A percentile compares a stretch with the other conserved stretches of the same genome.
phyloP scores from a whole-genome alignment of 2,329 filamentous ascomycete species.

The Leptographium radiaticola region DNA sequence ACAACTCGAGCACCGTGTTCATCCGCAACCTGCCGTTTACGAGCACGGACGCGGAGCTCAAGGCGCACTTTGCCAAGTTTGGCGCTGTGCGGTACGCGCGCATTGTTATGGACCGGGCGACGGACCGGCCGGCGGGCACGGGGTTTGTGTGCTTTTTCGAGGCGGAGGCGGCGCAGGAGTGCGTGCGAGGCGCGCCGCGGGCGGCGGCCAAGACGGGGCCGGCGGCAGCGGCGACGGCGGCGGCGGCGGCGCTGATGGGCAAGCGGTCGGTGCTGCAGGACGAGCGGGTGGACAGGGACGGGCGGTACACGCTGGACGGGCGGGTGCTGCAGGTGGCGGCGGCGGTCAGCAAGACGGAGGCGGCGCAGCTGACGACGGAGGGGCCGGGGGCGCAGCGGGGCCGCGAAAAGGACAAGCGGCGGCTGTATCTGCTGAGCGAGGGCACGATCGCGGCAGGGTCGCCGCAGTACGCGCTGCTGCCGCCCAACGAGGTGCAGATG shows the following conservation, averaged over 20 bases:
- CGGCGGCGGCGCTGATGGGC: slow-evolving; percentile 24
- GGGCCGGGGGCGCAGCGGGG: slow-evolving; percentile 50
- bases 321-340: slow-evolving; percentile 73
- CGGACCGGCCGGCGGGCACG: slow-evolving; percentile 78
- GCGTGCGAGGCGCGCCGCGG: slow-evolving; percentile 65
- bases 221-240: neutral
- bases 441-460: slow-evolving; percentile 70
- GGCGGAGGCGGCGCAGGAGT: slow-evolving; percentile 59
- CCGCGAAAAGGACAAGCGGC: slow-evolving; percentile 74
- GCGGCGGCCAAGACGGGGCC: neutral
- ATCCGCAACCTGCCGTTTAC: slow-evolving; percentile 91
- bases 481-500: slow-evolving; percentile 72
- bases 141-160: slow-evolving; percentile 91
- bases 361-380: slow-evolving; percentile 59
- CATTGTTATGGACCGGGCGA: slow-evolving; percentile 75
- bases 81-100: slow-evolving; percentile 82
- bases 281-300: slow-evolving; percentile 66
- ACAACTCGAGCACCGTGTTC: slow-evolving; percentile 72
- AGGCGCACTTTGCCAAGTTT: slow-evolving; percentile 78
- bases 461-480: slow-evolving; percentile 61
- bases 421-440: slow-evolving; percentile 77
- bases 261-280: slow-evolving; percentile 82
- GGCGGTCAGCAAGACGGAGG: slow-evolving; percentile 75
- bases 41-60: slow-evolving; percentile 67
- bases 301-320: slow-evolving; percentile 81